These are phyloP conservation scores for Dryas alaskensis DNA, from an alignment of 306 rosid species.

Conservation along the genomic window DNA sequence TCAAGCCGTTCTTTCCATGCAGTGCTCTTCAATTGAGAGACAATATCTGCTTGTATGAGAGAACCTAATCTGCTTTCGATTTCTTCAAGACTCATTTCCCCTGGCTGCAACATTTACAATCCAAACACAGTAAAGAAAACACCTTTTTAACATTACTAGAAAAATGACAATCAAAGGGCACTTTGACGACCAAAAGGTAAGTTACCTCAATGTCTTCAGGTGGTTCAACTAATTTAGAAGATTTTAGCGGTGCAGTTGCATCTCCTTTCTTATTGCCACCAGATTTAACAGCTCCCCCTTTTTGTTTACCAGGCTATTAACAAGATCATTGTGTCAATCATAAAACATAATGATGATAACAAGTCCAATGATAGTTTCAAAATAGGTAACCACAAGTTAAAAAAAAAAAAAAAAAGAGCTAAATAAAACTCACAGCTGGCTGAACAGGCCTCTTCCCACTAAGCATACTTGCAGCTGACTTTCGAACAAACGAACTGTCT, in stretches of 20 bases:
- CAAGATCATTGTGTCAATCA: conserved; percentile 23
- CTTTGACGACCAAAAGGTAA: background rate
- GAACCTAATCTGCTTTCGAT: conserved; percentile 89
- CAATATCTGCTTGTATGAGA: conserved; percentile 67
- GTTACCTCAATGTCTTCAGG: conserved; percentile 95
- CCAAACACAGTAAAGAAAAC: conserved; percentile 7
- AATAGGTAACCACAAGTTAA: conserved; percentile 1
- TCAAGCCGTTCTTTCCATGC: conserved; percentile 98
- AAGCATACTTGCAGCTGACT: conserved; percentile 97
- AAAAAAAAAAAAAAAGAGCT: background rate
- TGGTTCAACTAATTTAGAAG: conserved; percentile 55
- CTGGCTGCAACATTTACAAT: conserved; percentile 51
- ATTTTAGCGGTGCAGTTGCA: conserved; percentile 57
- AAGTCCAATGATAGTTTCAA: background rate
- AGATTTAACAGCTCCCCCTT: conserved; percentile 56
- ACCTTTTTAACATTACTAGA: background rate
- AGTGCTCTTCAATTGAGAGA: conserved; percentile 75
- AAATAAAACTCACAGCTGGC: conserved; percentile 65
- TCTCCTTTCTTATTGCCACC: conserved; percentile 71
- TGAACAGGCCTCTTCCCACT: conserved; percentile 94
- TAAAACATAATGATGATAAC: conserved; percentile 11
- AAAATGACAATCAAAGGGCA: conserved; percentile 16
- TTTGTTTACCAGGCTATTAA: conserved; percentile 63
- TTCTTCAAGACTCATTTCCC: conserved; percentile 97
- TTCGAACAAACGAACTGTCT: conserved; percentile 64